Conservation (phyloP, 1,139 yeast genomes). For the Meyerozyma sp. region DNA sequence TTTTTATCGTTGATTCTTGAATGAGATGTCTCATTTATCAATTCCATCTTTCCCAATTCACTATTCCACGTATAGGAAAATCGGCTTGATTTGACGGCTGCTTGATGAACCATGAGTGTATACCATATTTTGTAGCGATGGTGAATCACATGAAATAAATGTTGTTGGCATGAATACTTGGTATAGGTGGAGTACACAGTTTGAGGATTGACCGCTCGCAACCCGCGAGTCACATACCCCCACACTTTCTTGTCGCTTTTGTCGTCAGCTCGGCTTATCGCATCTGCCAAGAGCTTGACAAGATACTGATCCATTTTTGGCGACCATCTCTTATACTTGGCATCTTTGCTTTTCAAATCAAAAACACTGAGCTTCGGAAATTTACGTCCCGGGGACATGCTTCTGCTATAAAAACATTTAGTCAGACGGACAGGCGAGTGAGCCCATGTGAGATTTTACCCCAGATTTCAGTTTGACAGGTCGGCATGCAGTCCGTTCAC, state of each 20-base stretch:
- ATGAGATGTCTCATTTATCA: constrained; percentile 22
- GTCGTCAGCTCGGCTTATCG: constrained; percentile 32
- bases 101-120: constrained; percentile 27
- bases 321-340: constrained; percentile 38
- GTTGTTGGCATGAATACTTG: constrained; percentile 38
- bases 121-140: constrained; percentile 35
- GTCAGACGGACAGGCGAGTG: not conserved
- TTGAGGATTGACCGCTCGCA: constrained; percentile 34
- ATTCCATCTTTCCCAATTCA: constrained; percentile 30
- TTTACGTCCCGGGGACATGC: not conserved
- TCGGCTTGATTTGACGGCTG: constrained; percentile 13
- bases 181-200: constrained; percentile 40
- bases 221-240: constrained; percentile 35
- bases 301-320: constrained; percentile 37
- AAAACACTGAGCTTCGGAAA: constrained; percentile 10
- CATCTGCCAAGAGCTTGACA: constrained; percentile 29
- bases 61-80: constrained; percentile 37
- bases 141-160: constrained; percentile 32
- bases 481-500: not conserved
- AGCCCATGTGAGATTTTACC: not conserved
- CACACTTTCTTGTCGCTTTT: constrained; percentile 35
- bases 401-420: not conserved
- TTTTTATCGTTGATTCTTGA: constrained; percentile 26
- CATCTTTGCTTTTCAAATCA: constrained; percentile 32
- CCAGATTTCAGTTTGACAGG: not conserved